Evolutionary conservation across 768 basidiomycete species (phyloP).

Genomic region (Pholiota conissans): DNA sequence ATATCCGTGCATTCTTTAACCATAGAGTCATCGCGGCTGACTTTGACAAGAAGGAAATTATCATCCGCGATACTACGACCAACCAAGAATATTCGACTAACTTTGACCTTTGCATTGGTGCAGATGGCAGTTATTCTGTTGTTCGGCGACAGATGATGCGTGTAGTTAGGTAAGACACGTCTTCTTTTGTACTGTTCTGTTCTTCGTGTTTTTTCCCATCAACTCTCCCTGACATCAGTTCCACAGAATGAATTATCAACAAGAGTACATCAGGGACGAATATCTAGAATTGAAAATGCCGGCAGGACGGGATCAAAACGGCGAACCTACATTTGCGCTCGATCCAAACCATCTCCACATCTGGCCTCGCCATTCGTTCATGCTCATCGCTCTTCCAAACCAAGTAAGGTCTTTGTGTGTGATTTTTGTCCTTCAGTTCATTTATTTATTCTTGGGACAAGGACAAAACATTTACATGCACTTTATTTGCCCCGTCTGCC

Average conservation of each 20-base stretch:
- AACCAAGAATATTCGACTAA: constrained; percentile 42
- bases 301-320: constrained; percentile 62
- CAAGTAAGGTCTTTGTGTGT: constrained; percentile 57
- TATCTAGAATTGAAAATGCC: constrained; percentile 98
- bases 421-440: constrained; percentile 20
- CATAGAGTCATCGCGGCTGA: constrained; percentile 79
- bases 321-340: constrained; percentile 72
- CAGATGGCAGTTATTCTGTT: constrained; percentile 92
- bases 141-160: constrained; percentile 95
- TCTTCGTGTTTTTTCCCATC: constrained; percentile 30
- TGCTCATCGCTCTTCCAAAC: constrained; percentile 98
- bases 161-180: constrained; percentile 70
- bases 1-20: constrained; percentile 73
- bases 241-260: constrained; percentile 89
- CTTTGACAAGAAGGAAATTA: constrained; percentile 64
- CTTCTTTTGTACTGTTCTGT: constrained; percentile 23
- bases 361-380: constrained; percentile 98
- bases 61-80: constrained; percentile 46
- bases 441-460: constrained; percentile 39
- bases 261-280: constrained; percentile 93
- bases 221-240: constrained; percentile 27
- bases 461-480: constrained; percentile 98
- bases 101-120: constrained; percentile 86
- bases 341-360: constrained; percentile 97
- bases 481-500: constrained; percentile 84